Percentiles rank a stretch among this genome's conserved stretches.
Conservation (phyloP, 2,329 filamentous ascomycete species). For the Echinosphaeria canescens region DNA sequence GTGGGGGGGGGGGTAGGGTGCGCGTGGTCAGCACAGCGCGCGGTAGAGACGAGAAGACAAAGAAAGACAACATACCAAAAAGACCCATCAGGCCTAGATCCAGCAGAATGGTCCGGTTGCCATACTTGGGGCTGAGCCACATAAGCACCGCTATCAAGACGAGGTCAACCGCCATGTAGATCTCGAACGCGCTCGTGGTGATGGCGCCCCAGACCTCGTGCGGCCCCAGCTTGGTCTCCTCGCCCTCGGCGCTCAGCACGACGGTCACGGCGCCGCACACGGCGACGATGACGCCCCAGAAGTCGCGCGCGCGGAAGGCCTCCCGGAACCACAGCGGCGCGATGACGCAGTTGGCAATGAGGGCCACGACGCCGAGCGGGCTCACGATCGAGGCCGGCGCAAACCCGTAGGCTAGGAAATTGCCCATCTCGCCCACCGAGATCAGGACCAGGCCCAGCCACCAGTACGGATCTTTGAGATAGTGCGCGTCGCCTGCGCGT, state of each 20-base stretch:
- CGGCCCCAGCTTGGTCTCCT: constrained; percentile 79
- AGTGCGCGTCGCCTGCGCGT: too few species aligned
- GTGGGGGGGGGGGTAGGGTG: constrained; percentile 1
- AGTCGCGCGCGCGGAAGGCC: constrained; percentile 63
- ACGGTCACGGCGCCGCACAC: constrained; percentile 79
- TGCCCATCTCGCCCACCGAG: constrained; percentile 80
- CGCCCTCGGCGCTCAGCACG: constrained; percentile 72
- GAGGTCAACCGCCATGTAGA: constrained; percentile 64
- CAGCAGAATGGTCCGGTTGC: constrained; percentile 71
- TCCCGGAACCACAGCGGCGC: constrained; percentile 90
- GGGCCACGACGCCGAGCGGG: constrained; percentile 84
- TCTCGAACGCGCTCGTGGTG: constrained; percentile 70
- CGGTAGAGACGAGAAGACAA: too few species aligned
- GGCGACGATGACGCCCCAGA: constrained; percentile 72
- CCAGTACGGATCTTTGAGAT: constrained; percentile 87
- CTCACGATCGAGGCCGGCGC: constrained; percentile 95
- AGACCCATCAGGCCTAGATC: constrained; percentile 84
- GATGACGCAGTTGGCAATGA: constrained; percentile 94
- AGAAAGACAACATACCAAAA: constrained; percentile 61
- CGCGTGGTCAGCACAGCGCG: too few species aligned
- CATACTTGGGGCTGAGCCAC: constrained; percentile 66
- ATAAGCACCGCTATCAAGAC: constrained; percentile 55
- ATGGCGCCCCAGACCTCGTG: constrained; percentile 82
- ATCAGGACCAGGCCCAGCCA: constrained; percentile 89
- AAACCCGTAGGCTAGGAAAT: constrained; percentile 95